phyloP scores from a whole-genome alignment of 1,284 basidiomycete species.

The Phaffia rhodozyma region DNA sequence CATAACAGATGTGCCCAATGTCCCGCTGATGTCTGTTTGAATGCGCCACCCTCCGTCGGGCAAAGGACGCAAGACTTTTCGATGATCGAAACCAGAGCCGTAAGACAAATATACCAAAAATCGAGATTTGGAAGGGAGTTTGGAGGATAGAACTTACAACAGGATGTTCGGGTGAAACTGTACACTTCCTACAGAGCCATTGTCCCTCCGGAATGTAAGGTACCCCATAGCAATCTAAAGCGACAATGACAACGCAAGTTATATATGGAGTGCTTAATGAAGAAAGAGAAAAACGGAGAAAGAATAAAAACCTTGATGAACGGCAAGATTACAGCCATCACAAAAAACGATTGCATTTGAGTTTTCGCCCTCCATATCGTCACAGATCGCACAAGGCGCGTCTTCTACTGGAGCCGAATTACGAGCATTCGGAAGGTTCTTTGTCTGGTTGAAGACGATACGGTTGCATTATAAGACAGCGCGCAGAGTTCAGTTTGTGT shows the following conservation, averaged over 20 bases:
- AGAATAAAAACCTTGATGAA: constrained; percentile 59
- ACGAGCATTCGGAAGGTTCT: constrained; percentile 75
- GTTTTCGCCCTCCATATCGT: constrained; percentile 97
- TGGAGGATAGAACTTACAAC: constrained; percentile 48
- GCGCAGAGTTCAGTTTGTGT: constrained; percentile 20
- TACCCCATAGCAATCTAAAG: constrained; percentile 89
- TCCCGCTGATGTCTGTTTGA: constrained; percentile 88
- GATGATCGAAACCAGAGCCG: not conserved
- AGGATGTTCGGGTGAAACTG: constrained; percentile 90
- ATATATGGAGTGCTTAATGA: not conserved
- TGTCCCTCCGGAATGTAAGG: constrained; percentile 99
- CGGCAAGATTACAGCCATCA: constrained; percentile 96
- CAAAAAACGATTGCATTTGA: constrained; percentile 99
- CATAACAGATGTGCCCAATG: constrained; percentile 96
- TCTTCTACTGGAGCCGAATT: constrained; percentile 77
- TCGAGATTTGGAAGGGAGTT: not conserved
- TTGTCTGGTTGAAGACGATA: constrained; percentile 47
- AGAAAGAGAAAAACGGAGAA: not conserved
- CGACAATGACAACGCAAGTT: not conserved
- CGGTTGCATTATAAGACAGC: not conserved
- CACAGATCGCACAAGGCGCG: constrained; percentile 91
- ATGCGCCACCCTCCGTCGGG: constrained; percentile 92
- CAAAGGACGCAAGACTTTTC: constrained; percentile 78
- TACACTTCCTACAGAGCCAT: constrained; percentile 98
- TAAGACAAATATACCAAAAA: not conserved